A percentile compares a stretch with the other conserved stretches of the same genome.
phyloP scores from a whole-genome alignment of 2,329 filamentous ascomycete genomes.

The Scedosporium apiospermum region DNA sequence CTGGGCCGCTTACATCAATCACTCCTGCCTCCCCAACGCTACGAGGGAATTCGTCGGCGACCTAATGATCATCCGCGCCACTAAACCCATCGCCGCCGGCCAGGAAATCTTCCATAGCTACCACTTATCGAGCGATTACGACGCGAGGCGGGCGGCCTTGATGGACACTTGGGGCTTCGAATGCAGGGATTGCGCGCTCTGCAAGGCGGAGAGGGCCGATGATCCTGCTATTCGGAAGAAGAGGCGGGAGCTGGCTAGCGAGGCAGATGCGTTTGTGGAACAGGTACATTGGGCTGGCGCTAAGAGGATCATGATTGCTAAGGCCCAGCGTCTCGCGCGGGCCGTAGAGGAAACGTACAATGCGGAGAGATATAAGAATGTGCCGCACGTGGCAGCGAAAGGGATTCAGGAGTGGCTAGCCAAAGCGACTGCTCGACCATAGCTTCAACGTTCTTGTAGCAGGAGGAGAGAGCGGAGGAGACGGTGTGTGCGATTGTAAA shows the following conservation, averaged over 20 bases:
- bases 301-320: conserved; percentile 13
- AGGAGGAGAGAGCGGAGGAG: too few species aligned
- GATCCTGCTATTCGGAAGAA: conserved; percentile 10
- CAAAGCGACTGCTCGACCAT: neutral
- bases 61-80: conserved; percentile 29
- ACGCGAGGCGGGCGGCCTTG: conserved; percentile 15
- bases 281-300: conserved; percentile 10
- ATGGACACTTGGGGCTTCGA: conserved; percentile 28
- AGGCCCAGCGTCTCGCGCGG: conserved; percentile 15
- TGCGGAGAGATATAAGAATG: conserved; percentile 13
- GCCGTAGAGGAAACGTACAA: conserved; percentile 19
- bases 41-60: conserved; percentile 30
- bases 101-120: conserved; percentile 29
- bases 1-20: conserved; percentile 29
- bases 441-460: neutral
- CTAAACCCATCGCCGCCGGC: conserved; percentile 21
- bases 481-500: too few species aligned
- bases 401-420: conserved; percentile 20
- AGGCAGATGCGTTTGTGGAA: conserved; percentile 13
- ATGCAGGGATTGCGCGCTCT: conserved; percentile 26
- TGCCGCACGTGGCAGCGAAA: conserved; percentile 15
- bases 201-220: conserved; percentile 19
- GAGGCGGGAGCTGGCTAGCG: conserved; percentile 12
- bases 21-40: conserved; percentile 29
- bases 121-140: conserved; percentile 20